Evolutionary conservation across 768 basidiomycete genomes (phyloP), one percentile per base, ranked within the genome.

Genomic region (Boletus tomentosulus): DNA sequence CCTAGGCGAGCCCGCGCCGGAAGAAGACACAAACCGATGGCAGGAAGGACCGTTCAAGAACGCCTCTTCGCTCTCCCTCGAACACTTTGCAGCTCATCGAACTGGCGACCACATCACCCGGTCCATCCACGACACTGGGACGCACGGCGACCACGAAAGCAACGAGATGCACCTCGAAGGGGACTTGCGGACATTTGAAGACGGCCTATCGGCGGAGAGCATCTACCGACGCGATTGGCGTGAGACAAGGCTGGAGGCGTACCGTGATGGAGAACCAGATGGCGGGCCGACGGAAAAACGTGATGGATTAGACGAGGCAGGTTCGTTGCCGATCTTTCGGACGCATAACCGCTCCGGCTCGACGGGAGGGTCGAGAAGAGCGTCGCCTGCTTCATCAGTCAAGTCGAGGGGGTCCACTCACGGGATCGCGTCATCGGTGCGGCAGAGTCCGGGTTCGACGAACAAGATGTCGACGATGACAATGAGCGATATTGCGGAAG

Each of bases 211-310:
- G 0, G 71, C 77, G 0, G 87, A 91, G 61, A 83, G 76, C 54
- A 58, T 89, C 3, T 89, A 88, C 66, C 75, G 78, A 53, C 76
- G 88, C 27, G 89, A 91, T 65, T 91, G 87, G 87, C 76, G 87
- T 46, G 89, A 90, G 68, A 83, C 84, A 3, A 76, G 87, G 48
- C 63, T 84, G 24, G 61, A 60, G 8, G 54, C 35, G 33, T 53
- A 46, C 16, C 50, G 56, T 2, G 60, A 68, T 11, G 55, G 59
- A 31, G 59, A 57, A 4, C 58, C 59, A 15, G 62, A 56, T 3
- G 53, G 38, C 1, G 42, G 30, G 30, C 47, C 55, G 22, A 37
- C 48, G 41, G 45, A 43, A 2, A 65, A 57, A 24, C 59, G 56
- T 22, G 73, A 66, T 34, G 67, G 62, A 3, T 61, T 61, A 5